Conservation (phyloP, 2,329 filamentous ascomycete species). For the Metarhizium brunneum region DNA sequence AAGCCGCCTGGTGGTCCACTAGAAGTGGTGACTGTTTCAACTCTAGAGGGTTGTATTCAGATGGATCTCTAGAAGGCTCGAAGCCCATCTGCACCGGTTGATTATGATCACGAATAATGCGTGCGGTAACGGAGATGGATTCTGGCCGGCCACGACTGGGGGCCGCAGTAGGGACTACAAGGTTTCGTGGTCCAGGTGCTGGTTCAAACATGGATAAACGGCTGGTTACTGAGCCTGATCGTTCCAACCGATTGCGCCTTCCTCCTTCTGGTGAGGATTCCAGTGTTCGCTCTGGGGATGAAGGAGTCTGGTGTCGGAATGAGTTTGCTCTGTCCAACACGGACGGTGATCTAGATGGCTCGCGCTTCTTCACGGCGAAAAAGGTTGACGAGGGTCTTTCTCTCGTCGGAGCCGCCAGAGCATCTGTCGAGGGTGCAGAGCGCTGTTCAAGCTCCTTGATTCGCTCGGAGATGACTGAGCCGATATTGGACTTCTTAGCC, state of each 20-base stretch:
- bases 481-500: constrained; percentile 64
- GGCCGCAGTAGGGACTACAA: constrained; percentile 15
- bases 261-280: constrained; percentile 38
- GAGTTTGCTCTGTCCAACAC: constrained; percentile 34
- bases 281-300: constrained; percentile 29
- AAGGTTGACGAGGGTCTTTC: constrained; percentile 44
- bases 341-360: constrained; percentile 35
- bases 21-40: constrained; percentile 50
- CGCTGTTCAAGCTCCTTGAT: constrained; percentile 90
- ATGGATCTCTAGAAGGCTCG: constrained; percentile 30
- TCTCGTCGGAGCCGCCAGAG: constrained; percentile 12
- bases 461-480: constrained; percentile 83
- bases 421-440: constrained; percentile 30
- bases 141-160: constrained; percentile 47
- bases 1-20: constrained; percentile 42
- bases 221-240: constrained; percentile 46
- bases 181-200: constrained; percentile 10
- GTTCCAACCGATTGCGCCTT: constrained; percentile 27
- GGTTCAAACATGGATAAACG: constrained; percentile 47
- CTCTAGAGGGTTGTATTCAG: constrained; percentile 39
- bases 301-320: constrained; percentile 19
- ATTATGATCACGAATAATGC: constrained; percentile 61
- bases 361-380: constrained; percentile 47
- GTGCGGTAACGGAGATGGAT: constrained; percentile 81
- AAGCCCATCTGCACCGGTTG: constrained; percentile 31